A percentile compares a stretch with the other conserved stretches of the same genome.
Evolutionary conservation across 805 yeast genomes (phyloP).

Genomic region (Ogataea parapolymorpha): DNA sequence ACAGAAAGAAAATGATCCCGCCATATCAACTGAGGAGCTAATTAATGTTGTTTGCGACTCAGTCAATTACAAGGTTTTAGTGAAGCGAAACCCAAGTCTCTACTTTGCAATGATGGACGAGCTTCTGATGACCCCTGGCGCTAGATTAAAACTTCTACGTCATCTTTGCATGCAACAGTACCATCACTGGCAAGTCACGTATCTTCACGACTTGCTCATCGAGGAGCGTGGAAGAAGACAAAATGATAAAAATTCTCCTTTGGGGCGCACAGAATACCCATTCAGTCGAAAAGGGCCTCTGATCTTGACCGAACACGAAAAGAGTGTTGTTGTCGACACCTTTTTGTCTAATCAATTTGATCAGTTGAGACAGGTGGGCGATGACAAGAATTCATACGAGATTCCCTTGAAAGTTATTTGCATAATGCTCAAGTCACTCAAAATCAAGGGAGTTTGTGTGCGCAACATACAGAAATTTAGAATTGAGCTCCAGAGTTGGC

Average conservation of each 20-base stretch:
- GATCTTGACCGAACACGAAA: constrained; percentile 55
- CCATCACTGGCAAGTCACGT: constrained; percentile 54
- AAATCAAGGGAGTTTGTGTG: constrained; percentile 39
- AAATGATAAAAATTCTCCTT: neutral
- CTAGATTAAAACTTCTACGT: constrained; percentile 63
- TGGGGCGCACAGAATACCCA: constrained; percentile 17
- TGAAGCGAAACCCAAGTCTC: constrained; percentile 49
- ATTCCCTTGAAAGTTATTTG: constrained; percentile 53
- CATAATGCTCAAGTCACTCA: constrained; percentile 55
- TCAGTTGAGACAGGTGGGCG: constrained; percentile 34
- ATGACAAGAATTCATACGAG: constrained; percentile 12
- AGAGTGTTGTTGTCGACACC: constrained; percentile 66
- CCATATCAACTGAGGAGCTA: constrained; percentile 48
- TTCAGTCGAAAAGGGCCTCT: constrained; percentile 60
- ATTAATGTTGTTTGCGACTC: constrained; percentile 44
- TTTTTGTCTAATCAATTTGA: constrained; percentile 56
- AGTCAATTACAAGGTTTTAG: constrained; percentile 45
- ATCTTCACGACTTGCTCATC: constrained; percentile 56
- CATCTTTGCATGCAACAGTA: constrained; percentile 60
- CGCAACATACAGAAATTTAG: constrained; percentile 50
- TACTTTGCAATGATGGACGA: constrained; percentile 63
- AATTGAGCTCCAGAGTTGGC: constrained; percentile 55
- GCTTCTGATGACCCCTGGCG: constrained; percentile 64
- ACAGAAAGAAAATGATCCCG: constrained; percentile 23
- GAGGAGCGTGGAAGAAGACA: constrained; percentile 48